Conservation (phyloP, 257 asterid species). For the Solanum virginianum region DNA sequence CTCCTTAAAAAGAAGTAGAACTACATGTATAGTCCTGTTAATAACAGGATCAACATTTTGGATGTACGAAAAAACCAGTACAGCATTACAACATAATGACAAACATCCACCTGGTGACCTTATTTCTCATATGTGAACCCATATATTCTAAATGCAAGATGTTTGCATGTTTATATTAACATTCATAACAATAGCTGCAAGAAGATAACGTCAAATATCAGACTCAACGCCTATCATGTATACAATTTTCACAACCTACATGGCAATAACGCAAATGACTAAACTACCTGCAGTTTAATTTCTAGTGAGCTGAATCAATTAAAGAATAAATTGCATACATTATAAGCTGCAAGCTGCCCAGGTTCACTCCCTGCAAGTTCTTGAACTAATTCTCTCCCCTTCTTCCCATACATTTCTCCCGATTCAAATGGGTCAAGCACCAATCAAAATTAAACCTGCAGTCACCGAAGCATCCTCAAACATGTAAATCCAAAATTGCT, state of each 20-base stretch:
- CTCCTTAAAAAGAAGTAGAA: not conserved
- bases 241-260: not conserved
- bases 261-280: not conserved
- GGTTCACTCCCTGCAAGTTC: constrained; percentile 59
- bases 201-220: not conserved
- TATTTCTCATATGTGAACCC: not conserved
- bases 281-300: not conserved
- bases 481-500: constrained; percentile 3
- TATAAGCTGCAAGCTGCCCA: constrained; percentile 65
- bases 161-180: not conserved
- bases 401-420: constrained; percentile 55
- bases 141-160: not conserved
- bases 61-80: not conserved
- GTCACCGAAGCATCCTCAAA: constrained; percentile 23
- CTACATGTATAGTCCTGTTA: not conserved
- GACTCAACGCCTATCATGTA: not conserved
- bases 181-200: not conserved
- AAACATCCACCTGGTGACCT: not conserved
- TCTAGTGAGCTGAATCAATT: not conserved
- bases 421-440: not conserved
- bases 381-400: constrained; percentile 59
- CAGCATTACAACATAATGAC: not conserved
- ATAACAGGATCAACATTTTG: not conserved
- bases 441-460: constrained; percentile 4
- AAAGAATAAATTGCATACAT: constrained; percentile 22